Base-by-base conservation (phyloP, 2,329 filamentous ascomycete species). In the Epichloe sp. region DNA sequence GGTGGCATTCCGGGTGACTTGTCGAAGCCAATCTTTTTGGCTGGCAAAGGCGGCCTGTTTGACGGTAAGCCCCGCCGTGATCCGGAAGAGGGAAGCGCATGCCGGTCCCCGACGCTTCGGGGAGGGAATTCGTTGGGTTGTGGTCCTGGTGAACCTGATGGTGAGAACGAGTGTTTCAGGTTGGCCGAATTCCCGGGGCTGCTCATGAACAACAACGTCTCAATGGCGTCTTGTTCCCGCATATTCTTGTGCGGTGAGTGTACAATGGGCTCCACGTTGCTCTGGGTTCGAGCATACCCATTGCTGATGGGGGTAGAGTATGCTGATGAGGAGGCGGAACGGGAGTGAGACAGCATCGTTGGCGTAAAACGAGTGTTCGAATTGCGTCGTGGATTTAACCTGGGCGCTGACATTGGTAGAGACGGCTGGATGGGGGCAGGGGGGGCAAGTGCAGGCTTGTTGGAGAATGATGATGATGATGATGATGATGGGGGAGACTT, bases 181-280 rank as follows among this genome's bases (percentile, higher is more conserved):
- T 79, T 81, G 42, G 77, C 73, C 44, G 83, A 84, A 64, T 87
- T 86, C 15, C 83, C 83, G 0, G 85, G 85, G 55, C 83, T 87
- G 60, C 86, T 88, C 80, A 93, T 85, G 61, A 90, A 89, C 26
- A 91, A 71, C 23, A 93, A 68, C 0, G 85, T 85, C 62, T 90
- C 86, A 45, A 91, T 81, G 5, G 87, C 87, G 59, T 91, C 87
- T 60, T 89, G 85, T 62, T 93, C 87, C 41, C 52, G 44, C n/a
- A 53, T 40, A 23, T 53, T 53, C n/a, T 53, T 53, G n/a, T 50
- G 52, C n/a, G 52, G 52, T 17, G 52, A 53, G 44, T 44, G 43
- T 3, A 53, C 23, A 15, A 23, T 44, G 17, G 42, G 12, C 2
- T 50, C 51, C 46, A 26, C 11, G n/a, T 23, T 37, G 48, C 85